Base-by-base conservation (phyloP, 1,139 yeast genomes). In the Eremothecium gossypii region DNA sequence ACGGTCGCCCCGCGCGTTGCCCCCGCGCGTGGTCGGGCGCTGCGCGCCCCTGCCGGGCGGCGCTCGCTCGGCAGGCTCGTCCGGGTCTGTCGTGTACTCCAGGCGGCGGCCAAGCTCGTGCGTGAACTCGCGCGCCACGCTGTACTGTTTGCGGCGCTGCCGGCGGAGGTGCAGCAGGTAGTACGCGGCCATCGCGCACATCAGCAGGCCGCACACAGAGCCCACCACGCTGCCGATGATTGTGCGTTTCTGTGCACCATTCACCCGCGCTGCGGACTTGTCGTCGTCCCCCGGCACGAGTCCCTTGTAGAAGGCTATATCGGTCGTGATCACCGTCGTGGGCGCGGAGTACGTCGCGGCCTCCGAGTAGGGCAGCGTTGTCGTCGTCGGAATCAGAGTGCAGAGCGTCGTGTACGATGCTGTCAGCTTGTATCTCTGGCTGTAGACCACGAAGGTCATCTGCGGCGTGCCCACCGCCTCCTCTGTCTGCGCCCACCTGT, bases 351-450 rank as follows among this genome's bases (percentile, higher is more conserved):
- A 50, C 11, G 55, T 44, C 13, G 62, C 45, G 1, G 55, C 36
- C 6, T 49, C 52, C 20, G 51, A 39, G 1, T 61, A 50, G 4
- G 59, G 58, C 4, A 54, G 45, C 3, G 58, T 51, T 1, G 62
- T 55, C 4, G 69, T 59, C 4, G 59, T 47, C 6, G 67, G 63
- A 2, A 70, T 42, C 1, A 53, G 58, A 0, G 73, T 67, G 1
- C 60, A 59, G 37, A 70, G 54, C 1, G 73, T 62, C 0, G 72
- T 67, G 3, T 54, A 30, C 0, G 62, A 44, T 33, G 53, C 74
- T 0, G 76, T 69, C 27, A 72, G 59, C n/a, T 59, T 61, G 46
- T 63, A 70, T 1, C 57, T 52, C 49, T 71, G 74, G 2, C 71
- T 62, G 48, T 69, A 70, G 11, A 49, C 48, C 39, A 50, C 47